These are phyloP conservation scores for Diaporthe caulivora DNA, from an alignment of 2,329 filamentous ascomycete species.

Conservation along the genomic window DNA sequence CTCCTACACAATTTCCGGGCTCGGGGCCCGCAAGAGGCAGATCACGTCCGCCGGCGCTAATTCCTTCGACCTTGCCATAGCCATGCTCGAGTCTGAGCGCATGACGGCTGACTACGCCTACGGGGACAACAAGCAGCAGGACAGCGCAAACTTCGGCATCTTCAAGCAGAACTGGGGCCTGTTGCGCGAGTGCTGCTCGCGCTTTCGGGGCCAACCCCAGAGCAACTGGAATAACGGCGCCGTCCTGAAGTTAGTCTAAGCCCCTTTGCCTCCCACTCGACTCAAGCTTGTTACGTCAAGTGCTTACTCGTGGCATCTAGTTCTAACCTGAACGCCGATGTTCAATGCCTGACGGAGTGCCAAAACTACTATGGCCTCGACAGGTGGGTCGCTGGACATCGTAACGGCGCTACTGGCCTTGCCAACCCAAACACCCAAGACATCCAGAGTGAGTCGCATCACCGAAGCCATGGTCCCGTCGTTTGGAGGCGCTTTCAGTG, in stretches of 20 bases:
- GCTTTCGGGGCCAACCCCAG: constrained; percentile 11
- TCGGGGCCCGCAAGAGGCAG: constrained; percentile 5
- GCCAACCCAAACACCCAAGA: constrained; percentile 9
- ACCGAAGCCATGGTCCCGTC: neutral
- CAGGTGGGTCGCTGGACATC: neutral
- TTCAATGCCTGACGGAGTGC: constrained; percentile 2
- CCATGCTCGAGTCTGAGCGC: constrained; percentile 8
- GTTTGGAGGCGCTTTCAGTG: neutral
- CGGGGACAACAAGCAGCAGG: constrained; percentile 21
- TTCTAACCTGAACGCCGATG: constrained; percentile 9
- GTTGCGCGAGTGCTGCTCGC: constrained; percentile 12
- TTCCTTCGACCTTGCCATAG: neutral
- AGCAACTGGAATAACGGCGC: constrained; percentile 12
- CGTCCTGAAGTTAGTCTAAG: neutral
- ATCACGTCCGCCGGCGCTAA: neutral
- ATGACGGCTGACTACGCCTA: constrained; percentile 11
- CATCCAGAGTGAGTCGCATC: neutral
- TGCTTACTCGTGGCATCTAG: neutral
- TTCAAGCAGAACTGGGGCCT: constrained; percentile 21
- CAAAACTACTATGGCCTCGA: constrained; percentile 8
- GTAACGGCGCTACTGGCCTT: constrained; percentile 7
- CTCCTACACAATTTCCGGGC: constrained; percentile 9
- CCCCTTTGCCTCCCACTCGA: neutral
- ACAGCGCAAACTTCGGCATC: constrained; percentile 20
- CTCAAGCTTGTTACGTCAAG: neutral